Conservation (phyloP, 2,329 filamentous ascomycete genomes). For the Penicillium verrucosum region DNA sequence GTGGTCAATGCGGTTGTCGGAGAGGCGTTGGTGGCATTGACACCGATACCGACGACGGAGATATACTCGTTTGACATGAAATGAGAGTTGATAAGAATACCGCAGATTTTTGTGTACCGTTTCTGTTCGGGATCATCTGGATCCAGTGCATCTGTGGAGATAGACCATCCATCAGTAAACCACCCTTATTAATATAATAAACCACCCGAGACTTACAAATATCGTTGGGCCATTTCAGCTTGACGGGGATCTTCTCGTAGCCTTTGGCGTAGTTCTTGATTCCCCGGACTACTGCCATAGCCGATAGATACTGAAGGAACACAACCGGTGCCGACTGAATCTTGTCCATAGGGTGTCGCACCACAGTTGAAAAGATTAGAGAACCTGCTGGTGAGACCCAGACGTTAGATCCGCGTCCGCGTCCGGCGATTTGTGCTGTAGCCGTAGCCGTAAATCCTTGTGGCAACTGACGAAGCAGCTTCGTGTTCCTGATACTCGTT, state of each 20-base stretch:
- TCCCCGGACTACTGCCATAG: slow-evolving; percentile 80
- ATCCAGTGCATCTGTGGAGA: slow-evolving; percentile 59
- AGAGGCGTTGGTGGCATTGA: slow-evolving; percentile 79
- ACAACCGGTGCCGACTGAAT: slow-evolving; percentile 74
- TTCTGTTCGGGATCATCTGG: slow-evolving; percentile 51
- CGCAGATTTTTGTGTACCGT: slow-evolving; percentile 81
- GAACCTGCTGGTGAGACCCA: slow-evolving; percentile 89
- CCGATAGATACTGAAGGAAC: slow-evolving; percentile 90
- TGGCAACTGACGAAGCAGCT: slow-evolving; percentile 71
- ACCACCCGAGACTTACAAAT: slow-evolving; percentile 59
- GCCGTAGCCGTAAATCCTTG: slow-evolving; percentile 85
- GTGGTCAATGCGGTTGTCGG: slow-evolving; percentile 85
- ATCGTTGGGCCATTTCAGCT: slow-evolving; percentile 97
- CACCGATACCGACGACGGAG: slow-evolving; percentile 77
- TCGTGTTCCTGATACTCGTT: slow-evolving; percentile 62
- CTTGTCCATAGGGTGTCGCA: slow-evolving; percentile 76
- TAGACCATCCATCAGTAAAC: neutral
- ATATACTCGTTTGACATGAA: slow-evolving; percentile 77
- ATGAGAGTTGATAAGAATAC: slow-evolving; percentile 84
- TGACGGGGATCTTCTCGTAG: slow-evolving; percentile 73
- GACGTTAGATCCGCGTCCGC: slow-evolving; percentile 86
- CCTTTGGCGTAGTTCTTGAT: slow-evolving; percentile 74
- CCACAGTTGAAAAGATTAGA: slow-evolving; percentile 81
- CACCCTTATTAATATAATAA: neutral
- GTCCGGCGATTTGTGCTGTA: slow-evolving; percentile 80